Base-by-base conservation (phyloP, 306 rosid genomes). In the Lathyrus aphaca region DNA sequence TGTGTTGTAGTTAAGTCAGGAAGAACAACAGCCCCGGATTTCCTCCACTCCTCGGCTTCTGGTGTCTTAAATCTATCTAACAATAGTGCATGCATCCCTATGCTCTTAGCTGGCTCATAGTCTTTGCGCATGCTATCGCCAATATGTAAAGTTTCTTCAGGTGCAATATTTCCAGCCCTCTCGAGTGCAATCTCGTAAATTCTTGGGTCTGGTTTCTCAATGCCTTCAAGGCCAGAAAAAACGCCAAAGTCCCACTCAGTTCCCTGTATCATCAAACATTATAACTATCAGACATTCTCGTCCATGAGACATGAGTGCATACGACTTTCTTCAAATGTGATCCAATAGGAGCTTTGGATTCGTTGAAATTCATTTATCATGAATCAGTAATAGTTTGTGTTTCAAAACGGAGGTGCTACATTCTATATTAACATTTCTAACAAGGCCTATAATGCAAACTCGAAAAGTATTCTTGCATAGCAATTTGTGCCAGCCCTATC, bases 91-190 rank as follows among this genome's bases (percentile, higher is more conserved):
- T 86, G 97, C 97, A 88, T 87, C 49, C 96, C 99, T 63, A 94
- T 77, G 78, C 91, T 94, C 86, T 71, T 91, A 19, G 99, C 95
- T 6, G 99, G 97, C 15, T 87, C 70, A 25, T 86, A 87, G 79
- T 94, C 99, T 72, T 94, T 94, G 63, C 97, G 92, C 63, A 88
- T 80, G 87, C 99, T 94, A 79, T 94, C 99, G 45, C 99, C 97
- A 2, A 94, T 87, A 43, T 94, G 97, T 69, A 91, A 68, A 69
- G 56, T 77, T 86, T 94, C 81, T 66, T 88, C 85, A 0, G 91
- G 95, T 18, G 79, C 75, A 61, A 91, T 23, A 68, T 80, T 85
- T 75, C 99, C 97, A 27, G 92, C 95, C 74, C 86, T 87, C 79
- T 82, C 86, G 9, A 94, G 90, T 1, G 92, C 97, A 68, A 94